These are phyloP conservation scores for Botryosphaeria dothidea DNA, from an alignment of 2,329 filamentous ascomycete genomes.

Conservation along the genomic window DNA sequence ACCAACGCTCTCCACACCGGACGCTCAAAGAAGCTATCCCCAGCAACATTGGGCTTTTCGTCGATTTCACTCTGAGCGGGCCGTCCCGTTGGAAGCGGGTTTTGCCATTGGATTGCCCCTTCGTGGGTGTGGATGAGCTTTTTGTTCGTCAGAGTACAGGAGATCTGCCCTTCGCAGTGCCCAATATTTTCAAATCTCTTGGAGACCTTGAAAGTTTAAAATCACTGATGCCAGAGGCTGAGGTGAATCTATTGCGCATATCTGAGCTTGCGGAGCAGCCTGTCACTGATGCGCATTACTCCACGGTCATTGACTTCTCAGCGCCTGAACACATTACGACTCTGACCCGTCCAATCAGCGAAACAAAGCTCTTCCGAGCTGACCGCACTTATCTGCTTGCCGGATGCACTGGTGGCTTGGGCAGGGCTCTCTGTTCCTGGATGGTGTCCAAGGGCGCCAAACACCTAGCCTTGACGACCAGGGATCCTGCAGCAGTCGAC, in stretches of 20 bases:
- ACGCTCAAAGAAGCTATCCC: too few relatives aligned
- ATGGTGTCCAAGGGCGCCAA: conserved; percentile 28
- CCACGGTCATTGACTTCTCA: not conserved
- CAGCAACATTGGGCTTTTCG: too few relatives aligned
- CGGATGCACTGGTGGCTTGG: conserved; percentile 27
- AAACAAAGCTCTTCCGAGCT: not conserved
- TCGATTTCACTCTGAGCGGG: too few relatives aligned
- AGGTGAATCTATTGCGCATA: not conserved
- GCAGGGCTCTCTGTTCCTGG: conserved; percentile 25
- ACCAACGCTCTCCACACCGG: too few relatives aligned
- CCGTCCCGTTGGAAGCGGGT: too few relatives aligned
- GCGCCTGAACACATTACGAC: not conserved
- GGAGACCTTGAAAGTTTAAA: too few relatives aligned
- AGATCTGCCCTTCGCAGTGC: too few relatives aligned
- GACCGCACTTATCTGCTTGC: conserved; percentile 26
- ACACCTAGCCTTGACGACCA: conserved; percentile 39
- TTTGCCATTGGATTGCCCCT: too few relatives aligned
- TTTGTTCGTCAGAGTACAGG: not conserved
- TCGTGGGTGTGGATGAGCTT: too few relatives aligned
- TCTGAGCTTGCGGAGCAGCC: too few relatives aligned
- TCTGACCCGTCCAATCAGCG: not conserved
- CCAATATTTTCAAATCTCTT: not conserved
- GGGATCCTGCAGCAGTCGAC: conserved; percentile 37
- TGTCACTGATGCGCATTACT: too few relatives aligned
- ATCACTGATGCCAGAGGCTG: too few relatives aligned